These are phyloP conservation scores for Tricholoma flavovirens DNA, from an alignment of 768 basidiomycete species.

Conservation along the genomic window DNA sequence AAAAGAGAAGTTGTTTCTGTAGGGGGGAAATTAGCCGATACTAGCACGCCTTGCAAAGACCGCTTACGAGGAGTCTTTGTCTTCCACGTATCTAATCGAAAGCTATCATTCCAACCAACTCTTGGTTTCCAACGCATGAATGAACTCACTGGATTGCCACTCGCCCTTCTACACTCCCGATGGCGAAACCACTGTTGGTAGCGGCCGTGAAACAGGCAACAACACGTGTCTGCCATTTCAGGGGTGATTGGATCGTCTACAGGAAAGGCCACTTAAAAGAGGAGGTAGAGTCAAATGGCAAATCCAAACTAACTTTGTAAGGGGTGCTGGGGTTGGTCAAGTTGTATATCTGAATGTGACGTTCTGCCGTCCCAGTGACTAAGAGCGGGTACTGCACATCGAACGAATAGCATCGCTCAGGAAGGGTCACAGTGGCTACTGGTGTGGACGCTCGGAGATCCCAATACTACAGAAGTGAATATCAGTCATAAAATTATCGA, in stretches of 20 bases:
- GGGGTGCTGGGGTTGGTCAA: slow-evolving; percentile 73
- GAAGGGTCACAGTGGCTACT: slow-evolving; percentile 73
- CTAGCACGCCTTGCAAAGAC: neutral
- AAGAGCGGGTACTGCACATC: slow-evolving; percentile 78
- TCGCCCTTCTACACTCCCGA: slow-evolving; percentile 85
- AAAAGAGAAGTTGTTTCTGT: slow-evolving; percentile 81
- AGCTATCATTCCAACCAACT: neutral
- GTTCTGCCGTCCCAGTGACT: slow-evolving; percentile 91
- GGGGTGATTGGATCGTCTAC: slow-evolving; percentile 75
- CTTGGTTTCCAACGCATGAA: neutral
- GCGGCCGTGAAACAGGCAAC: slow-evolving; percentile 77
- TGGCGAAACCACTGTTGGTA: slow-evolving; percentile 63
- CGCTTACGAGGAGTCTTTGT: slow-evolving; percentile 66
- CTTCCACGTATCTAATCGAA: slow-evolving; percentile 71
- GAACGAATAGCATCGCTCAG: slow-evolving; percentile 86
- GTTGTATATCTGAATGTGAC: slow-evolving; percentile 87
- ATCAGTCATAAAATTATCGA: slow-evolving; percentile 1
- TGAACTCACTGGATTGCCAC: slow-evolving; percentile 88
- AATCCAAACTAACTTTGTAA: slow-evolving; percentile 55
- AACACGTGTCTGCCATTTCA: slow-evolving; percentile 92
- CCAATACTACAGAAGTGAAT: slow-evolving; percentile 66
- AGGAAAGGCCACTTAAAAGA: neutral
- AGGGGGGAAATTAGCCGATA: neutral
- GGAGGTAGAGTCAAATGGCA: neutral
- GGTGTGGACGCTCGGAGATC: slow-evolving; percentile 75